Conservation (phyloP, 495 filamentous ascomycete genomes). For the Annulohypoxylon bovei region DNA sequence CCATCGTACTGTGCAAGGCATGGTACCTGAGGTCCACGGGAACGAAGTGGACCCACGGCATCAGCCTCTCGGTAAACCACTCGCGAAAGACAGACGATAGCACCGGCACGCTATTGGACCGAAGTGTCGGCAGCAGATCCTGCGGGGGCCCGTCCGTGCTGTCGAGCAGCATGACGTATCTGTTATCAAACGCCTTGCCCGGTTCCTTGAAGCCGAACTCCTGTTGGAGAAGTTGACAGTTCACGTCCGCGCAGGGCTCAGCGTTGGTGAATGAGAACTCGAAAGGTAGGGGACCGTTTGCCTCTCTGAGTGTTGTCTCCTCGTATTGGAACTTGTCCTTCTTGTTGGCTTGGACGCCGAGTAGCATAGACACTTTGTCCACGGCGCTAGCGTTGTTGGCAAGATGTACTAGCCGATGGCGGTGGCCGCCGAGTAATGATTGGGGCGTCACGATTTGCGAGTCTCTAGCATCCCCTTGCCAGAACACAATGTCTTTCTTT, state of each 20-base stretch:
- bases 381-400: slow-evolving; percentile 60
- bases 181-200: slow-evolving; percentile 43
- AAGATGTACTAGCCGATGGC: slow-evolving; percentile 71
- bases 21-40: slow-evolving; percentile 76
- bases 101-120: slow-evolving; percentile 72
- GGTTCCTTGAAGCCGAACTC: slow-evolving; percentile 66
- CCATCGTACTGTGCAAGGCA: slow-evolving; percentile 69
- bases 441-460: slow-evolving; percentile 48
- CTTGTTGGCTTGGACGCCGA: slow-evolving; percentile 40
- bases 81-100: slow-evolving; percentile 72
- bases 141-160: slow-evolving; percentile 74
- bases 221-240: slow-evolving; percentile 60
- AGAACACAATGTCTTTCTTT: slow-evolving; percentile 67
- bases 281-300: slow-evolving; percentile 51
- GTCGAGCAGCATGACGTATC: slow-evolving; percentile 74
- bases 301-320: slow-evolving; percentile 39
- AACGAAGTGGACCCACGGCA: slow-evolving; percentile 81
- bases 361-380: slow-evolving; percentile 51
- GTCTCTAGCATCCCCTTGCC: slow-evolving; percentile 64
- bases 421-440: slow-evolving; percentile 52
- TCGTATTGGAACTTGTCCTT: slow-evolving; percentile 50
- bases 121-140: slow-evolving; percentile 68
- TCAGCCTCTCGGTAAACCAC: slow-evolving; percentile 78
- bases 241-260: slow-evolving; percentile 58
- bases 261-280: slow-evolving; percentile 59